phyloP scores from a whole-genome alignment of 2,329 filamentous ascomycete genomes.

The Grosmannia huntii region DNA sequence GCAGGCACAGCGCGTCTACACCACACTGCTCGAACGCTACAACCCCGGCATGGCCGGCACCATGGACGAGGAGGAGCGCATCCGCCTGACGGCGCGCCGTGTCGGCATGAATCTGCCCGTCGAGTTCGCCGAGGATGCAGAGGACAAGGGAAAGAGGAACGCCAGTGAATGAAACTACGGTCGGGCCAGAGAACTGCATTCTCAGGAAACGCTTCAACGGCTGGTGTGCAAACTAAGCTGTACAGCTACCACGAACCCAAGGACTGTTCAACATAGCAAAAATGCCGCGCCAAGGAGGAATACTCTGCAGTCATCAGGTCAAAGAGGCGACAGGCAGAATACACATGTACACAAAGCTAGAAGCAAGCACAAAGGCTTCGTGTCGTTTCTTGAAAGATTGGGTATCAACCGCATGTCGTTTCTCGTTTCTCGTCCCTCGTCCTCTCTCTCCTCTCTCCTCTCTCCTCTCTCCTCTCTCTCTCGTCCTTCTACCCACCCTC shows the following conservation, averaged over 20 bases:
- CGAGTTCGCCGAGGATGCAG: constrained; percentile 29
- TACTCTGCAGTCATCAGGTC: too few relatives aligned
- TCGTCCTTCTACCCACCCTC: not conserved
- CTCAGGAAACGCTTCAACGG: too few relatives aligned
- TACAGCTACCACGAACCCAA: too few relatives aligned
- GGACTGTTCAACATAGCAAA: too few relatives aligned
- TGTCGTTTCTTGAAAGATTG: not conserved
- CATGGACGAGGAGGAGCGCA: constrained; percentile 74
- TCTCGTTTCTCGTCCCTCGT: not conserved
- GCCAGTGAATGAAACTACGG: not conserved
- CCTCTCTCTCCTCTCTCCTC: not conserved
- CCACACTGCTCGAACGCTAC: constrained; percentile 73
- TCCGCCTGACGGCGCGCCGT: constrained; percentile 69
- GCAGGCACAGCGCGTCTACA: constrained; percentile 74
- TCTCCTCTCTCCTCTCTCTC: not conserved
- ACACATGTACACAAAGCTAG: not conserved
- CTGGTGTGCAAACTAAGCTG: too few relatives aligned
- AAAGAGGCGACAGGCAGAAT: not conserved
- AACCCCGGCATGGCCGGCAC: constrained; percentile 67
- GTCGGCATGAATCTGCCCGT: constrained; percentile 83
- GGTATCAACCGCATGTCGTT: not conserved
- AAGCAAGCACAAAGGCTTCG: not conserved
- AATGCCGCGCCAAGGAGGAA: too few relatives aligned
- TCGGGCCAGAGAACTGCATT: too few relatives aligned
- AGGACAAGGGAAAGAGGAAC: not conserved